Base-by-base conservation (phyloP, 108 stramenopile genomes). In the Skeletonema grethae region DNA sequence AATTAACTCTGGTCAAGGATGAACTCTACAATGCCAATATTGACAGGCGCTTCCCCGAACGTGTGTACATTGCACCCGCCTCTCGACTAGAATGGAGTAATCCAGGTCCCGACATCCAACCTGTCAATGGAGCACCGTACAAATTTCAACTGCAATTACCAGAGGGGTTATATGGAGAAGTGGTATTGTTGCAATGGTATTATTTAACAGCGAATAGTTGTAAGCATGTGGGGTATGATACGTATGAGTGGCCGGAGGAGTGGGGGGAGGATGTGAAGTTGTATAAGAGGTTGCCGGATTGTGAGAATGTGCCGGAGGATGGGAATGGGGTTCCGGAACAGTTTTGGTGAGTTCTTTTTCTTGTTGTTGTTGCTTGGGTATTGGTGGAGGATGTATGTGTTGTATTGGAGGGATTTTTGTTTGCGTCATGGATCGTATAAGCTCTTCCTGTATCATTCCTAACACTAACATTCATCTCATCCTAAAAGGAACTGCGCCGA, bases 151-250 rank as follows among this genome's bases (percentile, higher is more conserved):
- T 78, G 16, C 67, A 80, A 31, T 34, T 91, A 13, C 90, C 88
- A 5, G 35, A 57, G 7, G 67, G 76, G 31, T 43, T 88, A 25
- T 10, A 31, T 32, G 86, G 90, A 11, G 85, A 87, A 24, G 53
- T 82, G 32, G 76, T 88, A 11, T 59, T 90, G 13, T 48, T 88
- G n/a, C 88, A 90, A 57, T 93, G 92, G 92, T 72, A 75, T 28
- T 93, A 93, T 66, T 38, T 86, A 7, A 93, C 90, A 1, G 92
- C 84, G 25, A 93, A 93, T 48, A 79, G 77, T 30, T 79, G 77
- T 38, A 67, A 61, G 61, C 59, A 65, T 22, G 64, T 50, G 31
- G 77, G 77, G 16, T 77, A 77, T 48, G 69, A 79, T 66, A 62
- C 28, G 2, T 79, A 79, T 48, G 32, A 66, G 39, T 79, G 77